Base-by-base conservation (phyloP, 352 stramenopile genomes). In the Phytophthora pluvialis region DNA sequence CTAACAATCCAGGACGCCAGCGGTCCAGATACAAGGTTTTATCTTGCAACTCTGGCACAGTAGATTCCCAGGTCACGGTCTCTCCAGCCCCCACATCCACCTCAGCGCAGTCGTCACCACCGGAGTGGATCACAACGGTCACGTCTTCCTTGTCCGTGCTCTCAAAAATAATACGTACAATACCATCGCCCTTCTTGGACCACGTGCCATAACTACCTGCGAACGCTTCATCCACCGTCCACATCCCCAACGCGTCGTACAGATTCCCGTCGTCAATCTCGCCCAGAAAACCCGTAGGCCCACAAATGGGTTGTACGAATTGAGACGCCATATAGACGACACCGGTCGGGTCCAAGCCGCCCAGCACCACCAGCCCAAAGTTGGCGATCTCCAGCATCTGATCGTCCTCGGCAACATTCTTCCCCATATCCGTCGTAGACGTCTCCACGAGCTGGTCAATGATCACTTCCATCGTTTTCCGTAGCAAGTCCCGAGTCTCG, bases 241-340 rank as follows among this genome's bases (percentile, higher is more conserved):
- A 50, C 18, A 70, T 52, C 3, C 61, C 61, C 25, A 70, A 43
- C 0, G 78, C 72, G 4, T 78, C 42, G 5, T 76, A 69, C 0
- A 78, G 46, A 1, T 47, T 56, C 2, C 78, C 78, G 16, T 81
- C 75, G 29, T 88, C 78, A 45, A 88, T 77, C 31, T 84, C 68
- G 7, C 77, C 73, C 9, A 84, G 36, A 50, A 77, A 75, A 1
- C 68, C 60, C 4, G 78, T 86, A 1, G 76, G 78, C 21, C 76
- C 76, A 46, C 78, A 88, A 42, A 82, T 82, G 5, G 78, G 78
- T 55, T 88, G 73, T 6, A 86, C 71, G 46, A 81, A 88, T 50
- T 82, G 74, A 36, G 75, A 75, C 0, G 64, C 73, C 66, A 88
- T 67, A 1, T 46, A 59, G 0, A 74, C 72, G 11, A 88, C 39